These are phyloP conservation scores for Penicillium longicatenatum DNA, from an alignment of 495 filamentous ascomycete genomes.

Conservation along the genomic window DNA sequence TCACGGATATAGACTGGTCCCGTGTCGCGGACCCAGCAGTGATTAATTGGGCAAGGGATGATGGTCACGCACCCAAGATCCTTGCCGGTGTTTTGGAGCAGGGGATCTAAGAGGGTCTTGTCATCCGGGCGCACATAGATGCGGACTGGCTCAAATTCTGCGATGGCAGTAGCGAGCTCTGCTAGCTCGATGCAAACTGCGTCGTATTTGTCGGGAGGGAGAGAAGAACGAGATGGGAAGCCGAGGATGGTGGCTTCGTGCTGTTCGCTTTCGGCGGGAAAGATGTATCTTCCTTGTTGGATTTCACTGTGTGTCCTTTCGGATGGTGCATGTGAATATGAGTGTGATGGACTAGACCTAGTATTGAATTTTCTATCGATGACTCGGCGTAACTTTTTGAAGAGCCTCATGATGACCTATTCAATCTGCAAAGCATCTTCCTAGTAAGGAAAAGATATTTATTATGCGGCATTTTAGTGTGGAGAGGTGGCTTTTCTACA, in stretches of 20 bases:
- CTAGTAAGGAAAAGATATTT: too few relatives aligned
- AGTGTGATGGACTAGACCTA: background rate
- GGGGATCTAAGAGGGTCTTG: slow-evolving; percentile 13
- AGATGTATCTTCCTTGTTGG: slow-evolving; percentile 15
- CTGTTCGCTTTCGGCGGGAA: slow-evolving; percentile 23
- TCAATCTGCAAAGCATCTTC: background rate
- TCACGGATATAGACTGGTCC: slow-evolving; percentile 30
- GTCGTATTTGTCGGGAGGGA: slow-evolving; percentile 18
- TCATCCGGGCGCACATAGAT: slow-evolving; percentile 29
- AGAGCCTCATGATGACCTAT: background rate
- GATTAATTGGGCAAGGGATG: slow-evolving; percentile 27
- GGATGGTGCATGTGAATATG: background rate
- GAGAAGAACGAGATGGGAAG: slow-evolving; percentile 23
- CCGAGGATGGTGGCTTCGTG: slow-evolving; percentile 28
- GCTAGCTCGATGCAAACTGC: slow-evolving; percentile 22
- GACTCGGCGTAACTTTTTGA: background rate
- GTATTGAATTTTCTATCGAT: background rate
- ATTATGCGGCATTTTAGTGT: background rate
- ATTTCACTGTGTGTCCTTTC: background rate
- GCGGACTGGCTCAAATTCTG: slow-evolving; percentile 29
- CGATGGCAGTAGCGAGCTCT: slow-evolving; percentile 20
- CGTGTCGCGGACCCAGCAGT: slow-evolving; percentile 33
- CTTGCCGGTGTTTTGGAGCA: slow-evolving; percentile 12
- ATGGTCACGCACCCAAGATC: slow-evolving; percentile 15
- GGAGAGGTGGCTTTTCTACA: background rate